Evolutionary conservation across 202 grass and related monocot genomes (phyloP).

Genomic region (Panicum hallii): DNA sequence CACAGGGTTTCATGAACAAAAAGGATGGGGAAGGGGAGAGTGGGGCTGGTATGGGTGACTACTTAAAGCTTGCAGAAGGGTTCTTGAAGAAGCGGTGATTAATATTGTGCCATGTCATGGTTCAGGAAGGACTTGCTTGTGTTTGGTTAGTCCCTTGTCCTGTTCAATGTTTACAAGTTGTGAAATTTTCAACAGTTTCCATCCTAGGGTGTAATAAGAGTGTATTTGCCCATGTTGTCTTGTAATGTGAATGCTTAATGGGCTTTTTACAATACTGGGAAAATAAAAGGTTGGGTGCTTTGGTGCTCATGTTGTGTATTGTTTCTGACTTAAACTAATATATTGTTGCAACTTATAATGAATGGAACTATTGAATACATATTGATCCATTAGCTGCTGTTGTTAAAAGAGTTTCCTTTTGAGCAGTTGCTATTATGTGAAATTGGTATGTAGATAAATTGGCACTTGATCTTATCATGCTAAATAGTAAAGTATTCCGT

Average conservation of each 20-base stretch:
- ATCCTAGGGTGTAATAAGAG: constrained; percentile 20
- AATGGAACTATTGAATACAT: constrained; percentile 1
- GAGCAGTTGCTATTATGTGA: neutral
- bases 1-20: constrained; percentile 79
- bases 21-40: constrained; percentile 54
- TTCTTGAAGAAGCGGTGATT: constrained; percentile 85
- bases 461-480: constrained; percentile 14
- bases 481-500: neutral
- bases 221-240: constrained; percentile 4
- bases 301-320: constrained; percentile 20
- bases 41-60: constrained; percentile 52
- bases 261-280: neutral
- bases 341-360: neutral
- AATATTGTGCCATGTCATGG: neutral
- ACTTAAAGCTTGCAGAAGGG: constrained; percentile 74
- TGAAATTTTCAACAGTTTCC: neutral
- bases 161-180: constrained; percentile 33
- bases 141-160: constrained; percentile 43
- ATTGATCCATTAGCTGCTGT: neutral
- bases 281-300: constrained; percentile 41
- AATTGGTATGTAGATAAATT: neutral
- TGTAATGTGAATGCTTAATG: constrained; percentile 15
- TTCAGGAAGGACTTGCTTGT: constrained; percentile 18
- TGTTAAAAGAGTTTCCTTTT: neutral
- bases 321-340: constrained; percentile 24